phyloP scores from a whole-genome alignment of 2,329 filamentous ascomycete species.

The Colletotrichum sp. region DNA sequence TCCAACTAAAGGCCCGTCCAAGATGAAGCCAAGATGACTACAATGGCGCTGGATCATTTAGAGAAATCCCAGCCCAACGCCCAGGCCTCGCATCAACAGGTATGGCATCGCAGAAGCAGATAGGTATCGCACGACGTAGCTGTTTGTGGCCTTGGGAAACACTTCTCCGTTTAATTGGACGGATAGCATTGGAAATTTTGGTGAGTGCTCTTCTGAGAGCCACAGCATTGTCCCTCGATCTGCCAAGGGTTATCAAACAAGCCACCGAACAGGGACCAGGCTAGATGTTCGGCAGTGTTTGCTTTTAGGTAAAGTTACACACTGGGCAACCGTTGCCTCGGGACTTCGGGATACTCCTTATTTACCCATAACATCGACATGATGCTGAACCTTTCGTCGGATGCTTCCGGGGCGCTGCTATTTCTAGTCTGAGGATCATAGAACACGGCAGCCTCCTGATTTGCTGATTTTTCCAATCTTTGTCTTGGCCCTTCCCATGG shows the following conservation, averaged over 20 bases:
- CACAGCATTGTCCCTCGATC: not conserved
- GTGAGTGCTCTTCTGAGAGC: not conserved
- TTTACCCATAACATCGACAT: not conserved
- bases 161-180: not conserved
- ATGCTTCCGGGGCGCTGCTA: not conserved
- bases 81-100: not conserved
- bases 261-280: not conserved
- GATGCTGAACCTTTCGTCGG: not conserved
- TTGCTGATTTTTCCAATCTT: not conserved
- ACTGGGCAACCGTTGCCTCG: not conserved
- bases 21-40: not conserved
- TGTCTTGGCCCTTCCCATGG: not conserved
- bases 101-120: not conserved
- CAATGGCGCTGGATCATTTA: not conserved
- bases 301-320: not conserved
- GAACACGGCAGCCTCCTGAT: not conserved
- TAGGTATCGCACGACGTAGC: accelerated
- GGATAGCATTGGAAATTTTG: not conserved
- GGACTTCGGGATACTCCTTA: accelerated
- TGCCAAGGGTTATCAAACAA: not conserved
- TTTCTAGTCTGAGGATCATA: not conserved
- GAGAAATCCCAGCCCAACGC: not conserved
- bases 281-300: not conserved
- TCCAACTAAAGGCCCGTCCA: too few species aligned
- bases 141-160: not conserved